These are phyloP conservation scores for Monosporascus cannonballus DNA, from an alignment of 2,329 filamentous ascomycete genomes.

Conservation along the genomic window DNA sequence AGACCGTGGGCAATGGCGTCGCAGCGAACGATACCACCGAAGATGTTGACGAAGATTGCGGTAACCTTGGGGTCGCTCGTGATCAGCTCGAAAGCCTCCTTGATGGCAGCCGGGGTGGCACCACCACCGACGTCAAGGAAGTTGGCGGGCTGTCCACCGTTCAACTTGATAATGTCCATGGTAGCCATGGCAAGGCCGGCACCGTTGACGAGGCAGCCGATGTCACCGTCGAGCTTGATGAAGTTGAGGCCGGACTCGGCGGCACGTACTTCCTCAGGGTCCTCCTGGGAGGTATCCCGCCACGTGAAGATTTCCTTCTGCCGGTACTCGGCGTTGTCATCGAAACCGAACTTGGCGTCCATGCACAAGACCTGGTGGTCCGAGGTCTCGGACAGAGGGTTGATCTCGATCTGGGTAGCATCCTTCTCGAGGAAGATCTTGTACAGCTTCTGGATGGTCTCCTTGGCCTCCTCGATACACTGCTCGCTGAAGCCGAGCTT, in stretches of 20 bases:
- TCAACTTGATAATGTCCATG: slow-evolving; percentile 99
- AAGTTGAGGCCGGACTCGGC: slow-evolving; percentile 95
- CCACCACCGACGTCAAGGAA: slow-evolving; percentile 98
- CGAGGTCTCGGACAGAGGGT: slow-evolving; percentile 95
- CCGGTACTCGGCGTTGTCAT: slow-evolving; percentile 98
- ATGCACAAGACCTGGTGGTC: slow-evolving; percentile 98
- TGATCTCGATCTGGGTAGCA: slow-evolving; percentile 99
- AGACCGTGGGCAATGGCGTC: slow-evolving; percentile 95
- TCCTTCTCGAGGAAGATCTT: slow-evolving; percentile 98
- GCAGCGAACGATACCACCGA: slow-evolving; percentile 96
- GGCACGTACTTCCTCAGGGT: slow-evolving; percentile 94
- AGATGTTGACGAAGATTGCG: slow-evolving; percentile 99
- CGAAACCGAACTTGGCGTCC: slow-evolving; percentile 98
- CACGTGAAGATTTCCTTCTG: slow-evolving; percentile 93
- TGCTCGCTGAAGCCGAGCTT: slow-evolving; percentile 97
- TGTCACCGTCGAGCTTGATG: slow-evolving; percentile 99
- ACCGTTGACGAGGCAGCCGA: slow-evolving; percentile 98
- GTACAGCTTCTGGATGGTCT: slow-evolving; percentile 98
- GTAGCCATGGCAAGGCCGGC: slow-evolving; percentile 99
- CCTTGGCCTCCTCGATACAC: slow-evolving; percentile 91
- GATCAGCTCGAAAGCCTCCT: slow-evolving; percentile 97
- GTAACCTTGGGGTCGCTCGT: slow-evolving; percentile 97
- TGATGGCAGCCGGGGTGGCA: slow-evolving; percentile 93
- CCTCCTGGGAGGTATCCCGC: slow-evolving; percentile 94
- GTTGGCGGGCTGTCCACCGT: slow-evolving; percentile 92